These are phyloP conservation scores for Chlorella sp. DNA, from an alignment of 139 green algal species.

Conservation along the genomic window DNA sequence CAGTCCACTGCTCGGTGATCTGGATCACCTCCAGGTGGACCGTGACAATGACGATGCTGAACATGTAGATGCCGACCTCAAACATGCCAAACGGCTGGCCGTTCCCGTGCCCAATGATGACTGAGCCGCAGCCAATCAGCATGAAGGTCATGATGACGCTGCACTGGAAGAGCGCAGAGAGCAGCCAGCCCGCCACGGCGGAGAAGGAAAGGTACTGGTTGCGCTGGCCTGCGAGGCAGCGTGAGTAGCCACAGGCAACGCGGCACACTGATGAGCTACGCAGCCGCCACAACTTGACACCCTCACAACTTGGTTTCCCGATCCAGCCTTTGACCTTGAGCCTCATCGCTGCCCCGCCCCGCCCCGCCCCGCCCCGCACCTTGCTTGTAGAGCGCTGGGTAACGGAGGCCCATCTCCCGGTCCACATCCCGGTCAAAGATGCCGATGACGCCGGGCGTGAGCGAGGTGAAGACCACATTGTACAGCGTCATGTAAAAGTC, in stretches of 20 bases:
- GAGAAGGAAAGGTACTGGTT: slow-evolving; percentile 59
- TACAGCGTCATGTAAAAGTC: slow-evolving; percentile 65
- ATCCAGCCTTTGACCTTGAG: no score
- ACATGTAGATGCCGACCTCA: slow-evolving; percentile 55
- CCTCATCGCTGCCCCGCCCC: no score
- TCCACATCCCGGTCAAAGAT: slow-evolving; percentile 65
- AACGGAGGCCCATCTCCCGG: slow-evolving; percentile 34
- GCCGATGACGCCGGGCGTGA: slow-evolving; percentile 55
- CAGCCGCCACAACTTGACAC: no score
- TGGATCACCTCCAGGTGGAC: slow-evolving; percentile 53
- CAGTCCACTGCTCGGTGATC: slow-evolving; percentile 53
- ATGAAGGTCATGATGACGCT: slow-evolving; percentile 42
- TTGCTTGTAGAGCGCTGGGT: slow-evolving; percentile 47
- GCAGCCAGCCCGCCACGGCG: slow-evolving; percentile 50
- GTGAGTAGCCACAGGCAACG: no score
- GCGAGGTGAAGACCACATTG: slow-evolving; percentile 68
- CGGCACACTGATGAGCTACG: no score
- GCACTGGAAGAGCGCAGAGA: slow-evolving; percentile 41
- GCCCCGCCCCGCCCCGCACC: no score
- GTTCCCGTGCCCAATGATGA: background rate
- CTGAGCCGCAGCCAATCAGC: slow-evolving; percentile 16
- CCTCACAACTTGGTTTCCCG: no score
- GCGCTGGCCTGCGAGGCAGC: slow-evolving; percentile 46
- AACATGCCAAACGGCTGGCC: slow-evolving; percentile 35
- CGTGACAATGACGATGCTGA: slow-evolving; percentile 54